Conservation (phyloP, 2,329 filamentous ascomycete species). For the Myriangium duriaei region DNA sequence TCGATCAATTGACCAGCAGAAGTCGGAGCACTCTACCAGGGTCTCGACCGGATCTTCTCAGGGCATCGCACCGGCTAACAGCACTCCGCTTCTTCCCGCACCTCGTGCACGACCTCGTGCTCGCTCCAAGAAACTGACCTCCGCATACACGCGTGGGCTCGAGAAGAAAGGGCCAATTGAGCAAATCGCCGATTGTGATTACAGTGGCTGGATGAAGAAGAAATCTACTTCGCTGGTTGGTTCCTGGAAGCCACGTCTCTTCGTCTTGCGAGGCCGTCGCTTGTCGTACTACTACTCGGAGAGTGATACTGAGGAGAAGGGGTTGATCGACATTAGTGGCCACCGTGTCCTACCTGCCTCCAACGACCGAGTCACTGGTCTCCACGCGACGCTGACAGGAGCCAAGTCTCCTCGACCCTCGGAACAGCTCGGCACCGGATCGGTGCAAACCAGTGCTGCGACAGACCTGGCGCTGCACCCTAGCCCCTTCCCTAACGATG, state of each 20-base stretch:
- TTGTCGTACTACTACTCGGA: slow-evolving; percentile 95
- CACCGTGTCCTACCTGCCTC: slow-evolving; percentile 93
- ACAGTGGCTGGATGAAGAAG: slow-evolving; percentile 99
- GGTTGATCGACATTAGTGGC: slow-evolving; percentile 92
- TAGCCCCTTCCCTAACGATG: slow-evolving; percentile 26
- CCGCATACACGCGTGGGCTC: slow-evolving; percentile 79
- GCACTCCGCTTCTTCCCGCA: slow-evolving; percentile 13
- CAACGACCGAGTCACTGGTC: slow-evolving; percentile 75
- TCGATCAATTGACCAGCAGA: slow-evolving; percentile 22
- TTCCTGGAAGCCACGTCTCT: slow-evolving; percentile 94
- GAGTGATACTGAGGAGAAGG: slow-evolving; percentile 82
- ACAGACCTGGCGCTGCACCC: slow-evolving; percentile 15
- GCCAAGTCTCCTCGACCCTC: slow-evolving; percentile 37
- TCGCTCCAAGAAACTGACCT: slow-evolving; percentile 77
- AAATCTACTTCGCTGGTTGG: slow-evolving; percentile 92
- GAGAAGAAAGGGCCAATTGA: slow-evolving; percentile 70
- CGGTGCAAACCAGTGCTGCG: slow-evolving; percentile 22
- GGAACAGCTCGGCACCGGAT: background rate
- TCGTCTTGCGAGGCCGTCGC: slow-evolving; percentile 80
- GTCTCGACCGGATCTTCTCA: slow-evolving; percentile 32
- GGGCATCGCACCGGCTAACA: slow-evolving; percentile 20
- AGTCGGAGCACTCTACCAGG: slow-evolving; percentile 26
- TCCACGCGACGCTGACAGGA: slow-evolving; percentile 85
- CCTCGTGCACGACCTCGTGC: slow-evolving; percentile 18
- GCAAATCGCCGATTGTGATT: slow-evolving; percentile 77